Percentiles rank a stretch among this genome's conserved stretches.
Evolutionary conservation across 1,139 yeast genomes (phyloP).

Genomic region (Williopsis jadinii): DNA sequence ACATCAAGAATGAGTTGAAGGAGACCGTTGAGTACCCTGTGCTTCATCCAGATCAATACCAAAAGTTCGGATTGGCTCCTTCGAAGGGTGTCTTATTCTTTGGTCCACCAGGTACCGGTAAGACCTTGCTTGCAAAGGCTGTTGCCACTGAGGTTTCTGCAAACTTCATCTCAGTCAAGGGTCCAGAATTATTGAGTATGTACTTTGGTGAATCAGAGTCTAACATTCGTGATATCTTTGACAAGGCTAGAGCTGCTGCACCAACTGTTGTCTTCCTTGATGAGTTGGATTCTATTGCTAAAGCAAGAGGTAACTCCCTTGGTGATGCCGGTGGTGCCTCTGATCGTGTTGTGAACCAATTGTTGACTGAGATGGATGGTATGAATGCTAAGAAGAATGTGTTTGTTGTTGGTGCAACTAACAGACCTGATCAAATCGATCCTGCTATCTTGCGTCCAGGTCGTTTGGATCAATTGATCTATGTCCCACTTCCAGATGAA

Average conservation of each 20-base stretch:
- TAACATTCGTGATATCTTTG: conserved; percentile 93
- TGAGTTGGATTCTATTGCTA: conserved; percentile 96
- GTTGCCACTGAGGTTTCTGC: conserved; percentile 98
- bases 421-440: conserved; percentile 98
- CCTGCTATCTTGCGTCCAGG: conserved; percentile 99
- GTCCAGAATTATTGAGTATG: conserved; percentile 96
- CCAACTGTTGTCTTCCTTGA: conserved; percentile 97
- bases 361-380: conserved; percentile 99
- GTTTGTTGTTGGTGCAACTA: conserved; percentile 97
- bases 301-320: conserved; percentile 87
- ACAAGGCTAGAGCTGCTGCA: conserved; percentile 98
- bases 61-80: conserved; percentile 95
- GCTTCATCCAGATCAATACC: conserved; percentile 96
- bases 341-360: conserved; percentile 96
- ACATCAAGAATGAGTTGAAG: conserved; percentile 91
- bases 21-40: conserved; percentile 99
- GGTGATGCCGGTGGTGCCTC: conserved; percentile 99
- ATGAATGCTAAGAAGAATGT: conserved; percentile 99
- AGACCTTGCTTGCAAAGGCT: conserved; percentile 93
- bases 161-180: conserved; percentile 92
- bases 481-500: conserved; percentile 97
- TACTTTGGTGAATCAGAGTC: conserved; percentile 99
- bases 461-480: conserved; percentile 95
- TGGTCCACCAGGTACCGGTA: conserved; percentile 99
- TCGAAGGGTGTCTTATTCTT: conserved; percentile 96